phyloP scores from a whole-genome alignment of 2,329 filamentous ascomycete genomes.

The Trichoderma afroharzianum region DNA sequence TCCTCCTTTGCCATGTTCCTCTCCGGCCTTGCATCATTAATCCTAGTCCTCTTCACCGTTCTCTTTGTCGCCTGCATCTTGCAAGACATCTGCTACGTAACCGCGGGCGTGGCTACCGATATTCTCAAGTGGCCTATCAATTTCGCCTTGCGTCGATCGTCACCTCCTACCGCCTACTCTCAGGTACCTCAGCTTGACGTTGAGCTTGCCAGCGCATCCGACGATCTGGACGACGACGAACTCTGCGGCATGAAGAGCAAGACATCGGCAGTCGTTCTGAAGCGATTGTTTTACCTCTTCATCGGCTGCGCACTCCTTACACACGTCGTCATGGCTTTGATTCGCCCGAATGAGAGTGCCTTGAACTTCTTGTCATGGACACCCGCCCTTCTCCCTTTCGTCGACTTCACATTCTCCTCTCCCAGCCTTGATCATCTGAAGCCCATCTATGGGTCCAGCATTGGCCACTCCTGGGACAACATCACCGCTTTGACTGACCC shows the following conservation, averaged over 20 bases:
- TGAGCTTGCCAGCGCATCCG: background rate
- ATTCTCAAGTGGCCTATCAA: constrained; percentile 21
- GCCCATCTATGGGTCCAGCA: constrained; percentile 18
- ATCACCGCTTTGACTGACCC: constrained; percentile 21
- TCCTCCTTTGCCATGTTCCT: constrained; percentile 26
- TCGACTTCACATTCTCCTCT: constrained; percentile 33
- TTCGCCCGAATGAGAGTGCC: constrained; percentile 32
- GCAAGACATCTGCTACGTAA: constrained; percentile 24
- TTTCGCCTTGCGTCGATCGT: constrained; percentile 13
- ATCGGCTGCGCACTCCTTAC: constrained; percentile 26
- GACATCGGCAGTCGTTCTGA: background rate
- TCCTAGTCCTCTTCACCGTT: constrained; percentile 16
- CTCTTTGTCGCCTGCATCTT: constrained; percentile 21
- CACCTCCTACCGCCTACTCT: background rate
- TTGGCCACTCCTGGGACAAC: constrained; percentile 23
- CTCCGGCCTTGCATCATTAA: constrained; percentile 25
- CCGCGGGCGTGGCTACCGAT: constrained; percentile 22
- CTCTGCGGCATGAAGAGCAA: background rate
- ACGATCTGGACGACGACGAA: constrained; percentile 4
- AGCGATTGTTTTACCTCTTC: constrained; percentile 21
- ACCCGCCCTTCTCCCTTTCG: constrained; percentile 30
- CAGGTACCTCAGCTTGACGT: constrained; percentile 16
- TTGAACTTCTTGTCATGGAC: constrained; percentile 37
- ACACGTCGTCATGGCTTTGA: constrained; percentile 24
- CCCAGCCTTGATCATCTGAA: constrained; percentile 19